Percentiles rank a stretch among this genome's conserved stretches.
phyloP scores from a whole-genome alignment of 768 basidiomycete species.

The Serendipita sp. region DNA sequence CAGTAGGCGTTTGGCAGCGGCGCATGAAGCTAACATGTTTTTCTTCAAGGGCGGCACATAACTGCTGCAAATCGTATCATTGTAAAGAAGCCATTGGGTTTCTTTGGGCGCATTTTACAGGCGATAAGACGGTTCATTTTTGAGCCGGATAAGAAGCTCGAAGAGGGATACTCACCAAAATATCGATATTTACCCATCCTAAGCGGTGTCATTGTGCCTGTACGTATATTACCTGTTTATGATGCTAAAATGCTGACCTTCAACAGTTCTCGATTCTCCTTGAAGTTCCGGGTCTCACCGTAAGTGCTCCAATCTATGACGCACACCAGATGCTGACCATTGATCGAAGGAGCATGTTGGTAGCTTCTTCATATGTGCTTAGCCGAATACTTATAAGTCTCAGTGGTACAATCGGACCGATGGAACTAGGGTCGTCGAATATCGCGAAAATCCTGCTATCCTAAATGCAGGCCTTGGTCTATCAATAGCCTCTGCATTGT shows the following conservation, averaged over 20 bases:
- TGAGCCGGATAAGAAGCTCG: constrained; percentile 6
- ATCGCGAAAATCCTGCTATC: constrained; percentile 34
- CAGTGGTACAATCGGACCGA: constrained; percentile 33
- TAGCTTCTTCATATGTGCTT: background rate
- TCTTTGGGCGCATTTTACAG: too few species aligned
- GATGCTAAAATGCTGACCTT: background rate
- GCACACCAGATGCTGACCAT: background rate
- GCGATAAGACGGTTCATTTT: constrained; percentile 7
- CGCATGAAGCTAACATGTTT: too few species aligned
- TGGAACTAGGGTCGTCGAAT: constrained; percentile 29
- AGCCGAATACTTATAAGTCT: background rate
- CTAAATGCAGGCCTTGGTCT: constrained; percentile 45
- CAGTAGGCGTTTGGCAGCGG: too few species aligned
- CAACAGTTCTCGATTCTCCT: constrained; percentile 52
- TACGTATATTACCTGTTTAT: background rate
- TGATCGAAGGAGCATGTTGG: background rate
- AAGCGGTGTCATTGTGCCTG: constrained; percentile 47
- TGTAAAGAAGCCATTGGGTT: too few species aligned
- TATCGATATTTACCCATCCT: constrained; percentile 50
- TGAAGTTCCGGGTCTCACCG: constrained; percentile 66
- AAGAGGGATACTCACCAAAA: constrained; percentile 26
- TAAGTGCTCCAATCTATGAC: constrained; percentile 19
- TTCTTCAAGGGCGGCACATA: too few species aligned
- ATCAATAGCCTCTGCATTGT: constrained; percentile 48
- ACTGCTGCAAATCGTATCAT: too few species aligned